Conservation (phyloP, 129 eudicot species). For the carrot (Daucus carota) region DNA sequence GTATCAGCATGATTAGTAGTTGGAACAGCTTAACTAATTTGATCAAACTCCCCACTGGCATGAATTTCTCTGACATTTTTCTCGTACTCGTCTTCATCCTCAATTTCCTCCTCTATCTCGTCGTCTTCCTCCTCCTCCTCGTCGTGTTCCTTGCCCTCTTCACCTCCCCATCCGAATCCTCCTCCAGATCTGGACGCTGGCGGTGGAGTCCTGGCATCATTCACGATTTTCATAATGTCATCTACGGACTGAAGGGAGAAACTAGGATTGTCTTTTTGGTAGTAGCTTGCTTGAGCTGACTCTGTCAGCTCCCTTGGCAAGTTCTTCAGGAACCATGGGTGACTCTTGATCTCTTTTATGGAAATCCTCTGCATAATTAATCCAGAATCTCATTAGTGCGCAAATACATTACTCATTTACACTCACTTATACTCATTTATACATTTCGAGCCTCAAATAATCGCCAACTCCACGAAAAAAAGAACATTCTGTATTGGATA, state of each 20-base stretch:
- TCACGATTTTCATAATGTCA: conserved; percentile 6
- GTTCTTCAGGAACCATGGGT: conserved; percentile 84
- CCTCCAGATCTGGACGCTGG: not conserved
- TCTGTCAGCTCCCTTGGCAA: conserved; percentile 72
- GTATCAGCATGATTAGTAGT: not conserved
- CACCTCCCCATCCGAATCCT: conserved; percentile 6
- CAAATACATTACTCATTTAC: not conserved
- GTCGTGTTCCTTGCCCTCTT: not conserved
- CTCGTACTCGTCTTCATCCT: conserved; percentile 3
- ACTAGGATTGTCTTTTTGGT: conserved; percentile 47
- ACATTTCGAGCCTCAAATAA: not conserved
- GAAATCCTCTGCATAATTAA: conserved; percentile 46
- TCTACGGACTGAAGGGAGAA: conserved; percentile 40
- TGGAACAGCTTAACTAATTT: not conserved
- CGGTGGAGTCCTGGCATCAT: conserved; percentile 8
- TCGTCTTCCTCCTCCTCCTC: conserved; percentile 1
- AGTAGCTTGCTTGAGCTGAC: conserved; percentile 47
- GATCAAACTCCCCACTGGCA: conserved; percentile 5
- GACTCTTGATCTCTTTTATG: conserved; percentile 59
- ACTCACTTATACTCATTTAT: too few species aligned
- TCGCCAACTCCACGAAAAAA: too few species aligned
- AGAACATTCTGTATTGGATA: too few species aligned
- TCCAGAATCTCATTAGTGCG: not conserved
- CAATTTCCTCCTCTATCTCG: not conserved
- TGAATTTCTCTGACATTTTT: conserved; percentile 9